Conservation (phyloP, 371 early-diverging fungal species). For the Massospora cicadina region DNA sequence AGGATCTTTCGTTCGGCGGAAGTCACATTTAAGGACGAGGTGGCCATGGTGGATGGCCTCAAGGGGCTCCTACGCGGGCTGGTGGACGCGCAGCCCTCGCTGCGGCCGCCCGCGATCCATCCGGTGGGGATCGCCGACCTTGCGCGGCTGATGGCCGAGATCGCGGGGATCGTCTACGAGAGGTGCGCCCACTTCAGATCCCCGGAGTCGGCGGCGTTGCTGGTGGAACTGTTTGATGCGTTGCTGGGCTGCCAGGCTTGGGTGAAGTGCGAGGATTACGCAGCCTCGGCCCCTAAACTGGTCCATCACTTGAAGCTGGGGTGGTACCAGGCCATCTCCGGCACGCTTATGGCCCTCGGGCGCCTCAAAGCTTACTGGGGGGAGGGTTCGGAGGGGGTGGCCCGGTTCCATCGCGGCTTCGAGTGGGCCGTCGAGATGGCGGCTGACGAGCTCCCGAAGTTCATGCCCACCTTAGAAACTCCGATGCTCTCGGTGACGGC, state of each 20-base stretch:
- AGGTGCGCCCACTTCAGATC: neutral
- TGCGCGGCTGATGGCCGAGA: neutral
- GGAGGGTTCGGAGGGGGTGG: neutral
- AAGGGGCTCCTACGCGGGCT: neutral
- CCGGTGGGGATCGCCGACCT: neutral
- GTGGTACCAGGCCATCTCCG: neutral
- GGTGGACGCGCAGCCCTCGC: neutral
- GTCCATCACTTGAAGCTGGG: neutral
- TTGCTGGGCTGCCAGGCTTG: neutral
- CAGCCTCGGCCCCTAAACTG: neutral
- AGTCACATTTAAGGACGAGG: neutral
- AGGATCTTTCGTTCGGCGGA: neutral
- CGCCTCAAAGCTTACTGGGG: neutral
- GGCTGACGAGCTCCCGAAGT: neutral
- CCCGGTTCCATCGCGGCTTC: neutral
- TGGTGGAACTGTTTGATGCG: neutral
- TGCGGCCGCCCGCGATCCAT: neutral
- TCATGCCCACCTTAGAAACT: neutral
- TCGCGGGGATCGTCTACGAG: neutral
- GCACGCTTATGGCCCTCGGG: neutral
- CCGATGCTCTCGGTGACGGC: neutral
- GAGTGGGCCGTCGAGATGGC: neutral
- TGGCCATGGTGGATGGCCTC: neutral
- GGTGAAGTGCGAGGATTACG: neutral
- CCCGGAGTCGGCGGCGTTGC: neutral